Base-by-base conservation (phyloP, 805 yeast species). In the Candida silvatica region DNA sequence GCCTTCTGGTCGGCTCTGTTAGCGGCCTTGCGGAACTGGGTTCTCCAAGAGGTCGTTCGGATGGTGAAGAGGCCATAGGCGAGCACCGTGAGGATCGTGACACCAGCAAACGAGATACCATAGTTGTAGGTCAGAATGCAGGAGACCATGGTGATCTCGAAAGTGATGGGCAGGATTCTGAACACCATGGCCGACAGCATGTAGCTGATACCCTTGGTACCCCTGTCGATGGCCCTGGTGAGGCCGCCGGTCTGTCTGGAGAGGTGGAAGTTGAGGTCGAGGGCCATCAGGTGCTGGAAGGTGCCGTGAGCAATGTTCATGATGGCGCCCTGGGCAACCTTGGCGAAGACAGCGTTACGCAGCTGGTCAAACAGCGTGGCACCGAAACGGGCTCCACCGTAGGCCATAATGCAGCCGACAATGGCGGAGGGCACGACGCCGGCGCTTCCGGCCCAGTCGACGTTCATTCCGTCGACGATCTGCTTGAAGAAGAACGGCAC, bases 121-220 rank as follows among this genome's bases (percentile, higher is more conserved):
- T 86, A 92, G 55, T 90, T 90, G 56, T 88, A 90, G 12, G 96
- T 86, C 45, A 92, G 64, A 29, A 92, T 82, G 37, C 97, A 95
- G 54, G 96, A 84, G 9, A 92, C 98, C 37, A 92, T 80, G 3
- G 83, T 71, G 35, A 92, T 92, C 56, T 92, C 98, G 53, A 92
- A 82, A 3, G 94, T 70, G 27, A 90, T 82, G 6, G 98, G 98
- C 23, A 90, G 65, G 25, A 92, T 88, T 55, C 92, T 97, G 64
- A 92, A 90, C n/a, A 92, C 95, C 95, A 90, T 84, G 2, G 97
- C 95, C 25, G 84, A 77, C 31, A 92, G 64, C 4, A 92, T 97
- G 48, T 83, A 88, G 9, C 94, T 80, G 36, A 92, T 90, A 63
- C 98, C 98, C 49, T 92, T 90, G 1, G 97, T 90, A 56, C 98